Evolutionary conservation across 139 green algal species (phyloP).

Genomic region (Nannochloris sp.): DNA sequence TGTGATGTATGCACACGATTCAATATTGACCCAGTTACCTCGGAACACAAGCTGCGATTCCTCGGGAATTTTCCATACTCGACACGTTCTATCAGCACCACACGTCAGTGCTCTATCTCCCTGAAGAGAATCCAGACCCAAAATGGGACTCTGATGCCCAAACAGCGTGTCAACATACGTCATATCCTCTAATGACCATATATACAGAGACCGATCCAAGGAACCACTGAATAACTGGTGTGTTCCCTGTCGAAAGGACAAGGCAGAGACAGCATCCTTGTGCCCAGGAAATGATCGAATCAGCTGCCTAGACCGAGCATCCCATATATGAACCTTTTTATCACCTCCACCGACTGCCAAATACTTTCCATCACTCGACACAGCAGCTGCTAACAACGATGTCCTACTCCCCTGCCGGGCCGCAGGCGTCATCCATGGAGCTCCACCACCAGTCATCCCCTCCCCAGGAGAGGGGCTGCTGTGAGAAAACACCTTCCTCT

Average conservation of each 20-base stretch:
- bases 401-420: constrained; percentile 9
- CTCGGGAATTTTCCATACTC: constrained; percentile 95
- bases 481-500: constrained; percentile 1
- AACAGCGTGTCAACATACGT: constrained; percentile 94
- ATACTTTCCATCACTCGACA: constrained; percentile 56
- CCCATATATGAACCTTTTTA: constrained; percentile 76
- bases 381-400: constrained; percentile 54
- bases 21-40: constrained; percentile 39
- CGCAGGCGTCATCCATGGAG: constrained; percentile 14
- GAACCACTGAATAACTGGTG: constrained; percentile 69
- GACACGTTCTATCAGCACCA: constrained; percentile 72
- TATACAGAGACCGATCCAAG: constrained; percentile 76
- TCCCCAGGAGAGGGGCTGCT: neutral
- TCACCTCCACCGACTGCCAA: constrained; percentile 76
- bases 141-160: constrained; percentile 69
- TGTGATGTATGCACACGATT: constrained; percentile 48
- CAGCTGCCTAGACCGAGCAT: constrained; percentile 35
- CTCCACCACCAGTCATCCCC: neutral
- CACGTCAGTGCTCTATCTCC: constrained; percentile 65
- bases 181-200: constrained; percentile 87
- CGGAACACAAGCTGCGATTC: constrained; percentile 94
- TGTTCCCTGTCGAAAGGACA: constrained; percentile 76
- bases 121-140: constrained; percentile 57
- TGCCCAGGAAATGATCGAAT: constrained; percentile 51
- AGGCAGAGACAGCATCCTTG: constrained; percentile 55